A percentile compares a stretch with the other conserved stretches of the same genome.
Evolutionary conservation across 2,329 filamentous ascomycete species (phyloP).

Genomic region (Fusarium sp.): DNA sequence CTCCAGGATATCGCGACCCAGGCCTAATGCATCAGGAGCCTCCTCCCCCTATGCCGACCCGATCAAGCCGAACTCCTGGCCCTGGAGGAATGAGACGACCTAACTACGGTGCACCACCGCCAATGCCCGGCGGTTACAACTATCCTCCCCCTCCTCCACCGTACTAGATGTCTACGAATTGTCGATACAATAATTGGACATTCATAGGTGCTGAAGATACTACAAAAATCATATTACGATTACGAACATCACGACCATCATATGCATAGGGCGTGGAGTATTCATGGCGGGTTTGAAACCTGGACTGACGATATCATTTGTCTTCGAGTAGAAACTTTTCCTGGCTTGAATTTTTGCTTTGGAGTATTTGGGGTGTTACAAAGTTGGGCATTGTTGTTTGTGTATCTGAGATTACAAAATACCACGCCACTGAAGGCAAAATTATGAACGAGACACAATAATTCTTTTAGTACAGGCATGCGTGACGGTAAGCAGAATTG

Average conservation of each 20-base stretch:
- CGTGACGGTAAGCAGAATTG: neutral
- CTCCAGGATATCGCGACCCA: constrained; percentile 45
- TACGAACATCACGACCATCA: constrained; percentile 48
- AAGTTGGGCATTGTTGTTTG: constrained; percentile 36
- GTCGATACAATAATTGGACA: constrained; percentile 22
- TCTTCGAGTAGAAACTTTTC: constrained; percentile 41
- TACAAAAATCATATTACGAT: constrained; percentile 42
- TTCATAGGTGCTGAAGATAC: constrained; percentile 27
- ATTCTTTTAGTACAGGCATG: constrained; percentile 1
- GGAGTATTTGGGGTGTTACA: constrained; percentile 44
- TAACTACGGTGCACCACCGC: constrained; percentile 38
- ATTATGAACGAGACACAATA: constrained; percentile 21
- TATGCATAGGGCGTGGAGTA: constrained; percentile 46
- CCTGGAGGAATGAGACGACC: constrained; percentile 45
- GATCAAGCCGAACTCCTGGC: constrained; percentile 44
- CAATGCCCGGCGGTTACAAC: constrained; percentile 35
- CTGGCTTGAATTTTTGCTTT: constrained; percentile 38
- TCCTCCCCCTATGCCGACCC: constrained; percentile 40
- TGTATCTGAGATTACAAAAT: constrained; percentile 43
- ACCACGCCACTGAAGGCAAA: constrained; percentile 43
- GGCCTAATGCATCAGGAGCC: constrained; percentile 42
- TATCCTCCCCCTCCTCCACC: constrained; percentile 29
- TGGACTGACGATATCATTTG: constrained; percentile 40
- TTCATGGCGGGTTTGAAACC: constrained; percentile 42
- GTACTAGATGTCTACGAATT: constrained; percentile 26